Evolutionary conservation across 805 yeast species (phyloP), one percentile per base, ranked within the genome.

Genomic region (Vanderwaltozyma tropicalis): DNA sequence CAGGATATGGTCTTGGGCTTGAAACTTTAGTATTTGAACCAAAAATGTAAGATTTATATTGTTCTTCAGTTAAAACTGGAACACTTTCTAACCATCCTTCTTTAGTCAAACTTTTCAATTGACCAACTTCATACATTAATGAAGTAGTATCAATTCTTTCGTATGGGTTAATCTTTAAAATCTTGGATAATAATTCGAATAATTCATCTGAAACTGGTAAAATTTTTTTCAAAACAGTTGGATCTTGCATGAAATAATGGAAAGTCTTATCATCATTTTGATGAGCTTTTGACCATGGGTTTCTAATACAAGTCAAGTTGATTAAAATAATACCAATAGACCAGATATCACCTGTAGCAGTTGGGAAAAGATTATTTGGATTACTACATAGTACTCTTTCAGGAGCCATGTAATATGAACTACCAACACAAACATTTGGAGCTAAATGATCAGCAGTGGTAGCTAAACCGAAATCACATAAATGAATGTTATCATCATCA

Each of bases 381-480:
- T 40, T 33, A 18, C 30, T 35, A 38, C 50, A 54, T 18, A 46
- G 39, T 21, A 76, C 57, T 53, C 89, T 64, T 59, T 87, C 96
- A 4, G 96, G 96, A 0, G 95, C 82, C 95, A 88, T 87, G 62
- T 87, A 87, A 61, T 84, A 88, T 17, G 85, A 74, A 8, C 89
- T 80, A 0, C 96, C 96, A 40, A 94, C 74, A 45, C 94, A 85
- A 14, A 79, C 76, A 49, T 82, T 81, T 45, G 81, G 74, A 42
- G 80, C 75, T 29, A 81, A 71, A 41, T 55, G 62, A 31, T 67
- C 62, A 8, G 72, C 68, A 37, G 74, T 71, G 41, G 92, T 74
- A 15, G 96, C 87, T 18, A 89, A 67, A 3, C 97, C 97, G 61
- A 92, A 89, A 63, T 89, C 98, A 28, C 94, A 60, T 11, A 89